A percentile compares a stretch with the other conserved stretches of the same genome.
Conservation (phyloP, 2,329 filamentous ascomycete genomes). For the Trichophyton equinum region DNA sequence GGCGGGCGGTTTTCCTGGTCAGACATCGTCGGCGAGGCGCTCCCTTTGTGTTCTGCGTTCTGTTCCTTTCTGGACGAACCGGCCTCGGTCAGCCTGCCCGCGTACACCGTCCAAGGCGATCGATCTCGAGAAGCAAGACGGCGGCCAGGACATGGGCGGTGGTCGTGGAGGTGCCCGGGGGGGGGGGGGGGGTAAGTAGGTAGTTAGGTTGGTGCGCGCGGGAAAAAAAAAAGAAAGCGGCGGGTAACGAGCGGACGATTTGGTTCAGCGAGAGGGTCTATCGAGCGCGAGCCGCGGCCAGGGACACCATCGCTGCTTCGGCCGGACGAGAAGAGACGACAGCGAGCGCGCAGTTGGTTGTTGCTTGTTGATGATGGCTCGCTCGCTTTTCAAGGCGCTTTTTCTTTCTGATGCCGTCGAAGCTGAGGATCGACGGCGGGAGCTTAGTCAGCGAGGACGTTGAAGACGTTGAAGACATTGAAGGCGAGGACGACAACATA, state of each 20-base stretch:
- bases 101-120: background rate
- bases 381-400: too few relatives aligned
- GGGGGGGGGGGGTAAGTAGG: background rate
- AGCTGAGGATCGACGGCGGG: background rate
- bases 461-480: background rate
- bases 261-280: background rate
- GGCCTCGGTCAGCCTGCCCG: background rate
- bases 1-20: background rate
- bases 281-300: background rate
- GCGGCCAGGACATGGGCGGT: background rate
- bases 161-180: background rate
- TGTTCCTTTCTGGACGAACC: background rate
- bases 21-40: background rate
- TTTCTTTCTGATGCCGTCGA: background rate
- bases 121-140: background rate
- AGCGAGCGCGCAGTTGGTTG: background rate
- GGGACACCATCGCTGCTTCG: background rate
- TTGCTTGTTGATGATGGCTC: background rate
- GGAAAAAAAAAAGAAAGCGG: background rate
- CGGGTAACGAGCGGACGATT: background rate
- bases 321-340: background rate
- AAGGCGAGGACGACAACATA: background rate
- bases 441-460: background rate
- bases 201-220: background rate
- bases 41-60: background rate